Conservation (phyloP, 2,329 filamentous ascomycete species). For the Ascochyta rabiei region DNA sequence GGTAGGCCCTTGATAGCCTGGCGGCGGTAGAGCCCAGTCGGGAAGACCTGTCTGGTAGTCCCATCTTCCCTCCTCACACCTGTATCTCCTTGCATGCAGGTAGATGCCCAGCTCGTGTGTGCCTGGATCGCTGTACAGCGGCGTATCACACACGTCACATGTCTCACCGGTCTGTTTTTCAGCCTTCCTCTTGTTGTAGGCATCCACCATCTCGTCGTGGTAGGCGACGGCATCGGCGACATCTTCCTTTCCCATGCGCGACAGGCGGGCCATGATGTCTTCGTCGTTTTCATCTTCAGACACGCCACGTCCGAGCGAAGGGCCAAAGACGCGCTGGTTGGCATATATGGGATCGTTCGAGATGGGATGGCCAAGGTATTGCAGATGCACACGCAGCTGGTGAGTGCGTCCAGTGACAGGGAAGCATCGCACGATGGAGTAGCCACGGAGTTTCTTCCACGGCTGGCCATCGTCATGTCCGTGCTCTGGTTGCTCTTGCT, state of each 20-base stretch:
- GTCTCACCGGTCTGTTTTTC: slow-evolving; percentile 89
- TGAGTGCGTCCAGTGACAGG: slow-evolving; percentile 94
- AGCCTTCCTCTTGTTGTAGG: slow-evolving; percentile 87
- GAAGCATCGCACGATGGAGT: slow-evolving; percentile 92
- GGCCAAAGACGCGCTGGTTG: slow-evolving; percentile 89
- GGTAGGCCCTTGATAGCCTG: slow-evolving; percentile 72
- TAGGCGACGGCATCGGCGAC: slow-evolving; percentile 89
- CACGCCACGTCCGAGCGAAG: slow-evolving; percentile 73
- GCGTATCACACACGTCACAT: slow-evolving; percentile 82
- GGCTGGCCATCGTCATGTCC: slow-evolving; percentile 45
- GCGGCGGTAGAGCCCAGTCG: slow-evolving; percentile 82
- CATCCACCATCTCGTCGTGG: slow-evolving; percentile 89
- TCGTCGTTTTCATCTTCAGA: slow-evolving; percentile 77
- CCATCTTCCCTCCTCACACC: slow-evolving; percentile 83
- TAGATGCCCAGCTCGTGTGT: slow-evolving; percentile 90
- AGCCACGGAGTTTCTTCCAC: slow-evolving; percentile 70
- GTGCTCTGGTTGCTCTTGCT: slow-evolving; percentile 23
- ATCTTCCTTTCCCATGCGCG: slow-evolving; percentile 92
- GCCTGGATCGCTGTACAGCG: slow-evolving; percentile 91
- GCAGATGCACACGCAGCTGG: slow-evolving; percentile 91
- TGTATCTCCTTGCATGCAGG: slow-evolving; percentile 89
- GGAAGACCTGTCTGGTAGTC: slow-evolving; percentile 85
- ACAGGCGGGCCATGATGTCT: slow-evolving; percentile 84
- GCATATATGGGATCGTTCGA: slow-evolving; percentile 98
- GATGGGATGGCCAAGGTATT: slow-evolving; percentile 93